phyloP scores from a whole-genome alignment of 371 early-diverging fungal genomes.

The Mortierella sp. region DNA sequence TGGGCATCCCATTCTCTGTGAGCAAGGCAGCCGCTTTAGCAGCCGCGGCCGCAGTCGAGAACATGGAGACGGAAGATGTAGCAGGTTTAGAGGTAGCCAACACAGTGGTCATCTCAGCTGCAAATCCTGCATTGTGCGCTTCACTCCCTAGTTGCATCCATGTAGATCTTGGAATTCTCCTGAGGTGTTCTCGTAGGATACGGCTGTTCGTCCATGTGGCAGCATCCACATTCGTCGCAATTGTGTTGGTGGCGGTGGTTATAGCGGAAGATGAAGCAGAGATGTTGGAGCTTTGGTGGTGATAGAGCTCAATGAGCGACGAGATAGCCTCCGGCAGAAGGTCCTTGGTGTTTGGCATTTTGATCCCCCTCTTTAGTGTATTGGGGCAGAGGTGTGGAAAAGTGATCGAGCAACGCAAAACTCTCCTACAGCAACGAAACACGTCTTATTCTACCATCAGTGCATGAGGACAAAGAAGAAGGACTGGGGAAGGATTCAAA shows the following conservation, averaged over 20 bases:
- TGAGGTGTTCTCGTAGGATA: neutral
- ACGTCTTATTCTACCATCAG: no score
- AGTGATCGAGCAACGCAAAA: no score
- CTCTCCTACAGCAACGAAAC: no score
- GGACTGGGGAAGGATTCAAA: no score
- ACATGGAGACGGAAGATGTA: slow-evolving; percentile 10
- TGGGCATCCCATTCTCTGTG: slow-evolving; percentile 19
- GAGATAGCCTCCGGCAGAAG: slow-evolving; percentile 14
- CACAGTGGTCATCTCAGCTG: slow-evolving; percentile 9
- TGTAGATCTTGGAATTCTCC: slow-evolving; percentile 12
- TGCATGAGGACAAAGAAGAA: no score
- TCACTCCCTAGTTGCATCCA: slow-evolving; percentile 29
- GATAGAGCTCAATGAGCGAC: neutral
- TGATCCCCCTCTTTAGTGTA: neutral
- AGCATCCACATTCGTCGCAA: no score
- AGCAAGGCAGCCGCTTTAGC: slow-evolving; percentile 17
- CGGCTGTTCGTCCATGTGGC: no score
- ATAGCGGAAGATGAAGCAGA: no score
- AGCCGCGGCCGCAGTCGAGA: slow-evolving; percentile 8
- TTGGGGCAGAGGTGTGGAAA: neutral
- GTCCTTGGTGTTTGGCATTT: slow-evolving; percentile 10
- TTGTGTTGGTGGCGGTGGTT: no score
- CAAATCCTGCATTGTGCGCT: slow-evolving; percentile 24
- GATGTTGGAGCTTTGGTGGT: no score
- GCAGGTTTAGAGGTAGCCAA: slow-evolving; percentile 1